A percentile compares a stretch with the other conserved stretches of the same genome.
These are phyloP conservation scores for Centella asiatica DNA, from an alignment of 129 eudicot species.

Conservation along the genomic window DNA sequence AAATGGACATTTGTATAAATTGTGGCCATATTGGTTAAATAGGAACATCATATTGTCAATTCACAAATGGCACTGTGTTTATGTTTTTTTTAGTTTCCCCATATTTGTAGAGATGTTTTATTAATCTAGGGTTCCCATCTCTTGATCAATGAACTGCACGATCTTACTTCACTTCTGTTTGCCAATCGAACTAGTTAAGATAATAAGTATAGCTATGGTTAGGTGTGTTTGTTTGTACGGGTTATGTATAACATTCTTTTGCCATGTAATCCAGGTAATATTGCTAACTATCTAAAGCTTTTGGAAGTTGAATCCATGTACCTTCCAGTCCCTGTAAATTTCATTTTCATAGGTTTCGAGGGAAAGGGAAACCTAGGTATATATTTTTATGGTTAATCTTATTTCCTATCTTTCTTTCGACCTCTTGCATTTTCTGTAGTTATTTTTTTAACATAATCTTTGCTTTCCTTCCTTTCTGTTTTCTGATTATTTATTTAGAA, in stretches of 20 bases:
- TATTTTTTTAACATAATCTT: constrained; percentile 6
- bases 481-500: constrained; percentile 33
- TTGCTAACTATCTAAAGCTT: constrained; percentile 79
- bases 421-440: not conserved
- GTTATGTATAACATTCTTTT: not conserved
- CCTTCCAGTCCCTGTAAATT: constrained; percentile 95
- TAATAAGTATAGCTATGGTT: not conserved
- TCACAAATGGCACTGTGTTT: too few relatives aligned
- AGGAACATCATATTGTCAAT: too few relatives aligned
- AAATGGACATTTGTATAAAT: too few relatives aligned
- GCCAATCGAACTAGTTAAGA: not conserved
- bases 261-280: constrained; percentile 45
- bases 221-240: not conserved
- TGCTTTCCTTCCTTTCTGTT: constrained; percentile 6
- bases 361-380: constrained; percentile 94
- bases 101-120: not conserved
- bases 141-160: not conserved
- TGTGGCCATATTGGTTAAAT: too few relatives aligned
- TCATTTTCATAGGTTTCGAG: constrained; percentile 89
- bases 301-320: constrained; percentile 86
- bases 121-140: not conserved
- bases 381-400: not conserved
- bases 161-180: not conserved
- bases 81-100: too few relatives aligned
- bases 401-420: constrained; percentile 5